A percentile compares a stretch with the other conserved stretches of the same genome.
Evolutionary conservation across 2,329 filamentous ascomycete genomes (phyloP).

Genomic region (Metarhizium album): DNA sequence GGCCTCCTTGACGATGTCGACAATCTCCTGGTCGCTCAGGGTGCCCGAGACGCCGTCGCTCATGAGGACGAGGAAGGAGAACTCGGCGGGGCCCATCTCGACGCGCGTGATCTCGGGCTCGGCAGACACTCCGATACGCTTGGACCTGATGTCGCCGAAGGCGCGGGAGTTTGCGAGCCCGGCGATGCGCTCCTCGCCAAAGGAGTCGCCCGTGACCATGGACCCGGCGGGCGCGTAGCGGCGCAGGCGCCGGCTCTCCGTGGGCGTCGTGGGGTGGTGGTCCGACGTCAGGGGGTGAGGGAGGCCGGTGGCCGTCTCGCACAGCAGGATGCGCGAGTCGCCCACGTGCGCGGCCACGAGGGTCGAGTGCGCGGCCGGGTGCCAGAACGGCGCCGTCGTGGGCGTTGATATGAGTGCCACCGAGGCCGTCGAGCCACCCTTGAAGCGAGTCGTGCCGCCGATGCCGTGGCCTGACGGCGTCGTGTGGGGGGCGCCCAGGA

Average conservation of each 20-base stretch:
- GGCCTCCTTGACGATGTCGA: slow-evolving; percentile 90
- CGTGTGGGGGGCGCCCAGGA: slow-evolving; percentile 53
- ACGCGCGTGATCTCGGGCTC: slow-evolving; percentile 80
- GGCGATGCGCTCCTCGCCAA: slow-evolving; percentile 91
- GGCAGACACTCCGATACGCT: slow-evolving; percentile 86
- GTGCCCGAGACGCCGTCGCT: slow-evolving; percentile 83
- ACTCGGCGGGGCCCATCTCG: slow-evolving; percentile 74
- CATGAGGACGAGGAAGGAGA: slow-evolving; percentile 79
- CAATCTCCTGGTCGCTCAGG: slow-evolving; percentile 85
- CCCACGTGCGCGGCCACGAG: slow-evolving; percentile 84
- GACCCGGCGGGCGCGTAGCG: slow-evolving; percentile 66
- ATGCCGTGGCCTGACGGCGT: slow-evolving; percentile 51
- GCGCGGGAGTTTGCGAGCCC: slow-evolving; percentile 88
- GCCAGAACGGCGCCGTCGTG: slow-evolving; percentile 88
- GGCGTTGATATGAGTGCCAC: slow-evolving; percentile 86
- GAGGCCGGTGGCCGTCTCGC: slow-evolving; percentile 71
- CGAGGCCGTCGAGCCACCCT: slow-evolving; percentile 87
- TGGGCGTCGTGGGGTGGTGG: slow-evolving; percentile 82
- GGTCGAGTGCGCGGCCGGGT: slow-evolving; percentile 75
- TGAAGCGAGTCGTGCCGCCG: slow-evolving; percentile 69
- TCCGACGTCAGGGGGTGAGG: slow-evolving; percentile 77
- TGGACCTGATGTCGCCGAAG: slow-evolving; percentile 86
- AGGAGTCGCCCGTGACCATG: slow-evolving; percentile 81
- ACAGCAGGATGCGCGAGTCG: slow-evolving; percentile 84
- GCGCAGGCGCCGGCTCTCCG: slow-evolving; percentile 72